Evolutionary conservation across 2,329 filamentous ascomycete genomes (phyloP).

Genomic region (Penicillium sp.): DNA sequence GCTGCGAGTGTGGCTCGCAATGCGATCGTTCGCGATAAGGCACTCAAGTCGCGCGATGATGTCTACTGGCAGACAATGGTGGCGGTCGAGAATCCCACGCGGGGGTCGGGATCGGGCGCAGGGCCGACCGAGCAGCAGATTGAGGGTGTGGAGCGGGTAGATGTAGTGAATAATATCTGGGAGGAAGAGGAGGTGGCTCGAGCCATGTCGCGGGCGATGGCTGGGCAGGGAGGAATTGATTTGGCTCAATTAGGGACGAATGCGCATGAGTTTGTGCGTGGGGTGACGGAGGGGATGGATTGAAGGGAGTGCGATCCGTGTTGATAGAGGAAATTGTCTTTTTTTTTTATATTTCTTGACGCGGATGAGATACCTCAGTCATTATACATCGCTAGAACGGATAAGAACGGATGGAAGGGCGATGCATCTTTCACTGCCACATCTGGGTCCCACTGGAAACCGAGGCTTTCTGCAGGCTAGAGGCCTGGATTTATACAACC

Average conservation of each 20-base stretch:
- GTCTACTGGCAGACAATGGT: constrained; percentile 63
- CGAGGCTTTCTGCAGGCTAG: no score
- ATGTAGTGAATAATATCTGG: constrained; percentile 46
- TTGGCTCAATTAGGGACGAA: constrained; percentile 38
- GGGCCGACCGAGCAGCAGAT: constrained; percentile 46
- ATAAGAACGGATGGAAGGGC: no score
- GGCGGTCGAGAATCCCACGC: constrained; percentile 53
- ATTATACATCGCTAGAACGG: no score
- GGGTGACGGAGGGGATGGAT: constrained; percentile 38
- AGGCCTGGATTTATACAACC: no score
- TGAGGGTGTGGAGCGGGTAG: constrained; percentile 51
- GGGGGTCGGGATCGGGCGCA: constrained; percentile 59
- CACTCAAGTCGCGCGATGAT: constrained; percentile 59
- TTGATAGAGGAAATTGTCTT: no score
- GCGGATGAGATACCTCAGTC: no score
- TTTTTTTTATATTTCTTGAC: no score
- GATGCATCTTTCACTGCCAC: no score
- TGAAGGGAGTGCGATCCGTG: neutral
- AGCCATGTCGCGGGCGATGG: constrained; percentile 70
- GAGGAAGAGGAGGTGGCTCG: constrained; percentile 63
- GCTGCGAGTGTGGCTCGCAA: constrained; percentile 74
- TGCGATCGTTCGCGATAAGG: constrained; percentile 66
- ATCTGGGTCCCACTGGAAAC: no score
- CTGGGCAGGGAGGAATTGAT: constrained; percentile 52
- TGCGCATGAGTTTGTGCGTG: constrained; percentile 41